phyloP scores from a whole-genome alignment of 1,139 yeast species.

The Magnusiomyces magnusii region DNA sequence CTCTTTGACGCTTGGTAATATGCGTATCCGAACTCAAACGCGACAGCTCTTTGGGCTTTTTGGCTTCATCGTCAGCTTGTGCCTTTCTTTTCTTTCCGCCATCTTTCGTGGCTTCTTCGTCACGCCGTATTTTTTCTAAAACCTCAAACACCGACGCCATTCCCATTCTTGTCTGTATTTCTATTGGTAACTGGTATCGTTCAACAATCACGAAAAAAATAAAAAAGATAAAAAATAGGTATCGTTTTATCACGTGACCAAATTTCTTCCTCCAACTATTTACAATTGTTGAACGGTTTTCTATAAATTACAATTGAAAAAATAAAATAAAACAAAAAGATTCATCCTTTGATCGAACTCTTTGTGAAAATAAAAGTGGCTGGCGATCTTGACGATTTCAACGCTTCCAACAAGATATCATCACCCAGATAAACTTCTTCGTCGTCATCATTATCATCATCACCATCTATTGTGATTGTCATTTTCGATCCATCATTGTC shows the following conservation, averaged over 20 bases:
- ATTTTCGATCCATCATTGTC: no score
- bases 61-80: neutral
- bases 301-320: no score
- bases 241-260: no score
- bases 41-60: neutral
- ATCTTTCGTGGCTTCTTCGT: neutral
- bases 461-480: neutral
- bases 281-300: no score
- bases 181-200: neutral
- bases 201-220: no score
- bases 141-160: neutral
- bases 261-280: no score
- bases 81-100: neutral
- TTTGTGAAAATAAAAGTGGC: slow-evolving; percentile 5
- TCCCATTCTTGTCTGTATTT: neutral
- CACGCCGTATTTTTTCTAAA: neutral
- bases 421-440: slow-evolving; percentile 3
- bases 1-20: neutral
- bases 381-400: neutral
- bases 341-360: neutral
- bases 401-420: neutral
- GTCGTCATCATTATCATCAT: slow-evolving; percentile 2
- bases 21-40: no score
- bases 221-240: no score
- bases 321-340: no score